Evolutionary conservation across 768 basidiomycete species (phyloP).

Genomic region (button mushroom (Agaricus bisporus)): DNA sequence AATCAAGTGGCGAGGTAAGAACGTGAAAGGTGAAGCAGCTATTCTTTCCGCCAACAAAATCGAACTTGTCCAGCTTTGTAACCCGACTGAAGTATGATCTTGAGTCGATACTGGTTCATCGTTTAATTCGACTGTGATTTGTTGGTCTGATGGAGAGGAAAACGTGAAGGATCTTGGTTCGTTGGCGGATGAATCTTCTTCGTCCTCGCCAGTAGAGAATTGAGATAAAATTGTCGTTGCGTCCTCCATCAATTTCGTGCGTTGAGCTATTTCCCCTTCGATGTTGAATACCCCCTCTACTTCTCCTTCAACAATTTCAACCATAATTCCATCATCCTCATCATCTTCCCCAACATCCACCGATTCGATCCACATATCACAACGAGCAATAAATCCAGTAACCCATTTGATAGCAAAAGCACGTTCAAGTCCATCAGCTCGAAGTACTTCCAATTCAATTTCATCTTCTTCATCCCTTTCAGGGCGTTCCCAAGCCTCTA

Average conservation of each 20-base stretch:
- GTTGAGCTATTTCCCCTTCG: slow-evolving; percentile 30
- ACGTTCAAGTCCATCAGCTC: slow-evolving; percentile 62
- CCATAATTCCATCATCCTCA: neutral
- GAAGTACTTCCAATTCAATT: slow-evolving; percentile 38
- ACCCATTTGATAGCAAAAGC: slow-evolving; percentile 69
- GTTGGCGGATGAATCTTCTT: slow-evolving; percentile 28
- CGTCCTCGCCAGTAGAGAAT: slow-evolving; percentile 38
- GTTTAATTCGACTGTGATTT: slow-evolving; percentile 52
- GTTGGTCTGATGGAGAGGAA: slow-evolving; percentile 15
- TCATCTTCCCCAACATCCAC: neutral
- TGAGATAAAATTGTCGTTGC: slow-evolving; percentile 52
- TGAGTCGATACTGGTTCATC: slow-evolving; percentile 58
- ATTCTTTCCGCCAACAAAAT: slow-evolving; percentile 66
- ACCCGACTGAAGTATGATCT: slow-evolving; percentile 75
- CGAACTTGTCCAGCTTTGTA: slow-evolving; percentile 82
- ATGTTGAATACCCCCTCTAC: slow-evolving; percentile 11
- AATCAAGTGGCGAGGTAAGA: slow-evolving; percentile 15
- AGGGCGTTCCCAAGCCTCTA: slow-evolving; percentile 11
- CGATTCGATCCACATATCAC: slow-evolving; percentile 42
- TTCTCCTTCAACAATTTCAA: neutral
- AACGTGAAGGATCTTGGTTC: slow-evolving; percentile 53
- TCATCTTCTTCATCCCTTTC: slow-evolving; percentile 14
- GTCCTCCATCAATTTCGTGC: slow-evolving; percentile 43
- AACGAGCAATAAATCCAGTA: slow-evolving; percentile 59
- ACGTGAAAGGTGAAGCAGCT: slow-evolving; percentile 38